Conservation (phyloP, 306 rosid species). For the Corylus avellana region DNA sequence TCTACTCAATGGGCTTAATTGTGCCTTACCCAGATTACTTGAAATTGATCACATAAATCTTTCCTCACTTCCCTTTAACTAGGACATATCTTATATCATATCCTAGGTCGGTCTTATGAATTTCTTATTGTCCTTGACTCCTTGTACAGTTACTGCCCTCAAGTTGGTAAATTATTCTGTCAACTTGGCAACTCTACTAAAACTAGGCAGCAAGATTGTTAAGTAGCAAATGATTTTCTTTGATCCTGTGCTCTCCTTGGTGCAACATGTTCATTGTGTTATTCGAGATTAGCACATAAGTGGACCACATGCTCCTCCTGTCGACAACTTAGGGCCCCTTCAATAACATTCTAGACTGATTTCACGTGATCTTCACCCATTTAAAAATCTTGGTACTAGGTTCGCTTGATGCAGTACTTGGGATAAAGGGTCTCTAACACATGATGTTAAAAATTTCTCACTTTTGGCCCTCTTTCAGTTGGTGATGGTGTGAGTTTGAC, state of each 20-base stretch:
- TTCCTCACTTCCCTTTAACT: background rate
- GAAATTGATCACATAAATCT: background rate
- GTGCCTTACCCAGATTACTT: background rate
- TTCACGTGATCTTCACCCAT: background rate
- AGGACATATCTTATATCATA: background rate
- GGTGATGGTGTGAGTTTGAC: background rate
- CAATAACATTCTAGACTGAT: background rate
- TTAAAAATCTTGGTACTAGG: slow-evolving; percentile 2
- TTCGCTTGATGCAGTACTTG: background rate
- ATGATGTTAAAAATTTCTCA: background rate
- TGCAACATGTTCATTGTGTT: background rate
- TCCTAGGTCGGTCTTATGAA: background rate
- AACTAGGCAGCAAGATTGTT: background rate
- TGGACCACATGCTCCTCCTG: background rate
- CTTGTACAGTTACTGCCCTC: background rate
- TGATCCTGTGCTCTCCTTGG: background rate
- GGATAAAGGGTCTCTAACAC: background rate
- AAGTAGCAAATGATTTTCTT: background rate
- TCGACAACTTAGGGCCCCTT: too few species aligned
- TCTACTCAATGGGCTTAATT: background rate
- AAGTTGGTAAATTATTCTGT: background rate
- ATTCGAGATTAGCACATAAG: background rate
- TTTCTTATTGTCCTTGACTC: background rate
- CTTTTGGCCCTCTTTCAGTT: background rate
- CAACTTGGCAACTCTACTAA: too few species aligned